Evolutionary conservation across 495 filamentous ascomycete genomes (phyloP).

Genomic region (Neurospora terricola): DNA sequence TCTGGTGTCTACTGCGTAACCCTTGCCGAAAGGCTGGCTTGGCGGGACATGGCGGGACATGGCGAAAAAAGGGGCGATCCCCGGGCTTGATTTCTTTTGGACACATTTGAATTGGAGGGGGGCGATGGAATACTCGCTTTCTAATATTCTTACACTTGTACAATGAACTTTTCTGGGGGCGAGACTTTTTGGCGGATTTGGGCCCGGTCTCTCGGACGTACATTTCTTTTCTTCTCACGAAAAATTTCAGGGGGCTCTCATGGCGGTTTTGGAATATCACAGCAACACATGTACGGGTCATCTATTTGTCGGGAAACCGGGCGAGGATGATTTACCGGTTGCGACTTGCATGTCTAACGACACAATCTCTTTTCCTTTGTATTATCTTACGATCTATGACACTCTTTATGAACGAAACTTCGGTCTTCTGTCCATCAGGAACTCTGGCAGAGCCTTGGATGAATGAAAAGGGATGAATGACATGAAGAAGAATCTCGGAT

Average conservation of each 20-base stretch:
- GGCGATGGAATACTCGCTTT: neutral
- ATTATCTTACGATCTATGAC: neutral
- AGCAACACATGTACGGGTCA: neutral
- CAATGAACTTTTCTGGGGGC: neutral
- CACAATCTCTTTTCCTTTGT: neutral
- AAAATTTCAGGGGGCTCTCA: neutral
- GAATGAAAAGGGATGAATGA: neutral
- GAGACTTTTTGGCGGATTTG: neutral
- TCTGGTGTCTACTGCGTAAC: slow-evolving; percentile 12
- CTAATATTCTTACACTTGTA: neutral
- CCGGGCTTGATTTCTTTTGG: slow-evolving; percentile 6
- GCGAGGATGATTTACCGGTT: neutral
- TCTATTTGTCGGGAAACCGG: neutral
- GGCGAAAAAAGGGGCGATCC: slow-evolving; percentile 11
- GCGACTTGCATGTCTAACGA: neutral
- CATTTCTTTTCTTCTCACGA: neutral
- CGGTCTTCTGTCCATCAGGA: neutral
- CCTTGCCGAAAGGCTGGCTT: slow-evolving; percentile 13
- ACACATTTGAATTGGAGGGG: slow-evolving; percentile 2
- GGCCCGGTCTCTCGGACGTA: neutral
- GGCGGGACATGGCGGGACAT: slow-evolving; percentile 6
- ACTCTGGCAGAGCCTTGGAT: neutral
- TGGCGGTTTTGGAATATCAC: neutral
- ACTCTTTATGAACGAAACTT: neutral
- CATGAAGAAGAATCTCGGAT: neutral